Evolutionary conservation across 73 alveolate genomes (phyloP).

Genomic region (Paramecium pentaurelia): DNA sequence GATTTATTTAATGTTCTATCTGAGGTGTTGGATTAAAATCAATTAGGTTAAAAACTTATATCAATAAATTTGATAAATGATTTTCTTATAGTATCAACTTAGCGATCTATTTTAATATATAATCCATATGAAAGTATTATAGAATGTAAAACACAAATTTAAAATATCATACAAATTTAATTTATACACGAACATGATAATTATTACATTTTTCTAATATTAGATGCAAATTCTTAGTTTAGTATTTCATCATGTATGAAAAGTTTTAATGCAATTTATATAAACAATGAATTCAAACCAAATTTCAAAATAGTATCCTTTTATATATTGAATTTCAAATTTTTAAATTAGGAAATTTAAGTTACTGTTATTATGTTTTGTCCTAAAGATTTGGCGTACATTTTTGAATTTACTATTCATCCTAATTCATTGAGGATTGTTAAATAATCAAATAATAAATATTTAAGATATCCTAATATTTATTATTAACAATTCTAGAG

Average conservation of each 20-base stretch:
- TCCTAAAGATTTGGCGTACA: neutral
- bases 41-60: too few relatives aligned
- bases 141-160: neutral
- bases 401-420: neutral
- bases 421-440: neutral
- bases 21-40: too few relatives aligned
- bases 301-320: neutral
- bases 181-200: neutral
- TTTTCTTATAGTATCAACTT: neutral
- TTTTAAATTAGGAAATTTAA: neutral
- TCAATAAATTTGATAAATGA: neutral
- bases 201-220: neutral
- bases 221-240: neutral
- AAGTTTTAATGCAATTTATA: too few relatives aligned
- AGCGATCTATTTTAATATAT: neutral
- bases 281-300: neutral
- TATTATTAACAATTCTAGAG: neutral
- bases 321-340: neutral
- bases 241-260: neutral
- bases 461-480: neutral
- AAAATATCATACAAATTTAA: neutral
- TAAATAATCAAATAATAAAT: neutral
- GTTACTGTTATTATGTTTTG: neutral
- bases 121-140: neutral
- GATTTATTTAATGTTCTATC: too few relatives aligned